phyloP scores from a whole-genome alignment of 208 protist species.

The Trypanosoma cruzi region DNA sequence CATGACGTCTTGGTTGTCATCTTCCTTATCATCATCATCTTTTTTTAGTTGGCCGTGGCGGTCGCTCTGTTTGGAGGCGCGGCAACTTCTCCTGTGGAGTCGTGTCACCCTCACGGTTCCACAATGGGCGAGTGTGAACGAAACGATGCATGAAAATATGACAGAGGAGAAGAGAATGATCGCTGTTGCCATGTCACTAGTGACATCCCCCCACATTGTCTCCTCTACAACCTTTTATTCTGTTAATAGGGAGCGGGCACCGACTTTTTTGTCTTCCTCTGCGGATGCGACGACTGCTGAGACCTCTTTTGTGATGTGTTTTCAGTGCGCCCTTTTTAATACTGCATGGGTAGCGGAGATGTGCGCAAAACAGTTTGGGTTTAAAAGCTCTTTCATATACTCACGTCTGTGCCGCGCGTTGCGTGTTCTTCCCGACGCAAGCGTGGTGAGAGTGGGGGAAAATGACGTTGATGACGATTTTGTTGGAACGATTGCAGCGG shows the following conservation, averaged over 20 bases:
- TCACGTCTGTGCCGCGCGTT: conserved; percentile 3
- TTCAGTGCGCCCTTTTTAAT: conserved; percentile 19
- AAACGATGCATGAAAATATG: background rate
- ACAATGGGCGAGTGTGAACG: background rate
- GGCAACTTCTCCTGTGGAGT: conserved; percentile 2
- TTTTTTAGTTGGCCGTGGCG: background rate
- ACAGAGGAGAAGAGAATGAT: background rate
- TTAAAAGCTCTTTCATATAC: background rate
- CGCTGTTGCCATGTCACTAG: background rate
- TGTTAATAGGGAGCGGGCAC: background rate
- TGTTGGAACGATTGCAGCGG: background rate
- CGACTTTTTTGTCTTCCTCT: background rate
- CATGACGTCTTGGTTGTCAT: conserved; percentile 8
- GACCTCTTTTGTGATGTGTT: conserved; percentile 7
- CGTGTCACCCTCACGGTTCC: background rate
- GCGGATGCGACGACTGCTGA: background rate
- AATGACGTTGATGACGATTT: background rate
- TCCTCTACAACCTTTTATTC: background rate
- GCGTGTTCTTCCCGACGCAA: background rate
- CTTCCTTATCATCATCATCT: background rate
- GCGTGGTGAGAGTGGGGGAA: background rate
- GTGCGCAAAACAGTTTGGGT: background rate
- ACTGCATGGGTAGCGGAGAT: conserved; percentile 19
- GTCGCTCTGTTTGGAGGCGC: background rate
- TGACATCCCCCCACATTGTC: conserved; percentile 7